Conservation (phyloP, 2,329 filamentous ascomycete genomes). For the Trichoderma sp. region DNA sequence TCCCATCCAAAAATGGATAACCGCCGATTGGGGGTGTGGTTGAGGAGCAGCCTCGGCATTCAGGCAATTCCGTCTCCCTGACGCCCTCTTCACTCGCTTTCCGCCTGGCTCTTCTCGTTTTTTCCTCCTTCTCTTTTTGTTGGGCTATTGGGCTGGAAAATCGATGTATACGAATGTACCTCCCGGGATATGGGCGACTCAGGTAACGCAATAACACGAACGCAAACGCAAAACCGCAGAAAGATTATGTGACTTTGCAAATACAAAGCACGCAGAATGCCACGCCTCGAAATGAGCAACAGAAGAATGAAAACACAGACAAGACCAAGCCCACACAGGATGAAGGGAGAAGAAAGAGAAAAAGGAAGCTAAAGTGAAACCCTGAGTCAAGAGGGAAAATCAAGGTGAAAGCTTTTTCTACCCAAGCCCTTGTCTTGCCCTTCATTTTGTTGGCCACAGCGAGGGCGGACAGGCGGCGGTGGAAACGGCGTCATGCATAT, state of each 20-base stretch:
- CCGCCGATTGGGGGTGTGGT: conserved; percentile 5
- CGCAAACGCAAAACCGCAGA: background rate
- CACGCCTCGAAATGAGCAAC: background rate
- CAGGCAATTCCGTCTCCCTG: background rate
- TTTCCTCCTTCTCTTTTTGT: background rate
- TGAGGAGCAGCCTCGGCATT: conserved; percentile 12
- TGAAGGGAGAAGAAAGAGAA: background rate
- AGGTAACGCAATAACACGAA: background rate
- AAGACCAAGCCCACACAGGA: background rate
- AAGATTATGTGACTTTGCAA: background rate
- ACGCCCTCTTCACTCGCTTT: no score
- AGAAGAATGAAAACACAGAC: background rate
- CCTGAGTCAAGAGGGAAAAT: background rate
- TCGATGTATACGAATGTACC: background rate
- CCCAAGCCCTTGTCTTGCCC: background rate
- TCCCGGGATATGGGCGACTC: conserved; percentile 2
- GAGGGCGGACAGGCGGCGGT: conserved; percentile 1
- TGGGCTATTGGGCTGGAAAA: background rate
- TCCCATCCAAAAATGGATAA: conserved; percentile 2
- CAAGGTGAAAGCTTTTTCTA: background rate
- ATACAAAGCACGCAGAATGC: background rate
- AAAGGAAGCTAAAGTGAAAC: background rate
- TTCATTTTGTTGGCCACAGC: background rate
- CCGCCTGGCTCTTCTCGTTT: no score
- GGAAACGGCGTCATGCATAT: conserved; percentile 23